phyloP scores from a whole-genome alignment of 2,329 filamentous ascomycete species.

The Colletotrichum abscissum region DNA sequence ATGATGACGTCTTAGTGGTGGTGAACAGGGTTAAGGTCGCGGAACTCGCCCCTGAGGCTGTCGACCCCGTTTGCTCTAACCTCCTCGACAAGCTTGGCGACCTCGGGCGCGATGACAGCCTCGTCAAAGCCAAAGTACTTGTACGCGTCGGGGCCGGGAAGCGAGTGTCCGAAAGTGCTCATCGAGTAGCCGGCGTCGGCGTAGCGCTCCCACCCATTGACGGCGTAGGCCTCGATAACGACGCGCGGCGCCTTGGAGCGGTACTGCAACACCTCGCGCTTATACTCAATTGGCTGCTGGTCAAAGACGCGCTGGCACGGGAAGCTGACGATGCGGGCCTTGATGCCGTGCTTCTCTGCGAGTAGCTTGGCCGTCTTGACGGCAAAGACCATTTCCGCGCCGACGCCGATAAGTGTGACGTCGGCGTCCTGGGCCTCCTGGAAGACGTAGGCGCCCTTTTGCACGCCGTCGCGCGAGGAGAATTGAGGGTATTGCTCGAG shows the following conservation, averaged over 20 bases:
- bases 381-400: slow-evolving; percentile 49
- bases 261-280: slow-evolving; percentile 55
- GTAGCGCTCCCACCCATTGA: slow-evolving; percentile 70
- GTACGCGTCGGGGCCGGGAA: slow-evolving; percentile 65
- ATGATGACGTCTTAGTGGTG: slow-evolving; percentile 16
- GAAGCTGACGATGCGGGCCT: slow-evolving; percentile 55
- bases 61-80: slow-evolving; percentile 39
- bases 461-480: slow-evolving; percentile 55
- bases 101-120: slow-evolving; percentile 50
- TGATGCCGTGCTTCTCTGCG: slow-evolving; percentile 50
- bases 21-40: slow-evolving; percentile 38
- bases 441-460: slow-evolving; percentile 59
- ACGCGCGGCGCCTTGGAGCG: slow-evolving; percentile 59
- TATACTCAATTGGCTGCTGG: slow-evolving; percentile 55
- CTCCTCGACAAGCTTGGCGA: slow-evolving; percentile 44
- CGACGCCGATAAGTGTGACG: slow-evolving; percentile 55
- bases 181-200: slow-evolving; percentile 67
- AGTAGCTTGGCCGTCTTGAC: slow-evolving; percentile 49
- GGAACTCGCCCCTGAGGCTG: slow-evolving; percentile 40
- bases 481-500: slow-evolving; percentile 54
- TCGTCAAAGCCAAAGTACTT: slow-evolving; percentile 63
- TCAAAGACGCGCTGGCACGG: slow-evolving; percentile 58
- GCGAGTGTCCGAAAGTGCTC: slow-evolving; percentile 64
- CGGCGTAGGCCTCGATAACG: slow-evolving; percentile 69
- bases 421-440: slow-evolving; percentile 55